Evolutionary conservation across 2,329 filamentous ascomycete species (phyloP).

Genomic region (Penicillium sp.): DNA sequence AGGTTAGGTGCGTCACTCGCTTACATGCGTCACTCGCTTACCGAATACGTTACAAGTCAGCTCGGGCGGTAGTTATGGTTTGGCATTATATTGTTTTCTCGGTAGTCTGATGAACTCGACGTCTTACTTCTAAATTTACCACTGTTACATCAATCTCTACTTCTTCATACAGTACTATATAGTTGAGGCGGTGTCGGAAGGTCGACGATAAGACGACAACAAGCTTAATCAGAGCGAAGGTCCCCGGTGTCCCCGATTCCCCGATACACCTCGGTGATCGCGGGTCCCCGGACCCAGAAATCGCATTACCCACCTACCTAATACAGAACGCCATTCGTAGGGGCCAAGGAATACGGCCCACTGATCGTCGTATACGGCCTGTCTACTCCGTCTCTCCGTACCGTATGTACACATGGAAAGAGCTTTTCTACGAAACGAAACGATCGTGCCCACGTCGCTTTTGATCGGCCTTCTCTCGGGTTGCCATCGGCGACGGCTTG

Average conservation of each 20-base stretch:
- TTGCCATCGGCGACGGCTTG: too few relatives aligned
- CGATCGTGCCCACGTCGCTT: conserved; percentile 2
- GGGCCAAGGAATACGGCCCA: background rate
- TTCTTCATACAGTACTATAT: background rate
- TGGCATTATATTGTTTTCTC: too few relatives aligned
- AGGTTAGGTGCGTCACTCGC: too few relatives aligned
- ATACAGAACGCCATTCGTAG: conserved; percentile 3
- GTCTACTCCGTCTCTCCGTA: background rate
- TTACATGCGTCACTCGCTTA: too few relatives aligned
- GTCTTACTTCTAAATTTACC: too few relatives aligned
- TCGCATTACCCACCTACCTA: conserved; percentile 5
- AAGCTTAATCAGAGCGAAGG: background rate
- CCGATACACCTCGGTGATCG: conserved; percentile 1
- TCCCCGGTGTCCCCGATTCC: background rate
- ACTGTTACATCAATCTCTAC: background rate
- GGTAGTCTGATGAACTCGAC: too few relatives aligned
- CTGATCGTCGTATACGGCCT: background rate
- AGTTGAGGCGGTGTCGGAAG: too few relatives aligned
- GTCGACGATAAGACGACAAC: too few relatives aligned
- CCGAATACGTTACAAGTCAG: too few relatives aligned
- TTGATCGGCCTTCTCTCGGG: background rate
- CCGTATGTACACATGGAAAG: background rate
- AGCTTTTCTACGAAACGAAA: background rate
- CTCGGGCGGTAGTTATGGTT: too few relatives aligned
- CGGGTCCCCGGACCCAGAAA: background rate